Conservation (phyloP, 805 yeast species). For the Starmerella davenportii region DNA sequence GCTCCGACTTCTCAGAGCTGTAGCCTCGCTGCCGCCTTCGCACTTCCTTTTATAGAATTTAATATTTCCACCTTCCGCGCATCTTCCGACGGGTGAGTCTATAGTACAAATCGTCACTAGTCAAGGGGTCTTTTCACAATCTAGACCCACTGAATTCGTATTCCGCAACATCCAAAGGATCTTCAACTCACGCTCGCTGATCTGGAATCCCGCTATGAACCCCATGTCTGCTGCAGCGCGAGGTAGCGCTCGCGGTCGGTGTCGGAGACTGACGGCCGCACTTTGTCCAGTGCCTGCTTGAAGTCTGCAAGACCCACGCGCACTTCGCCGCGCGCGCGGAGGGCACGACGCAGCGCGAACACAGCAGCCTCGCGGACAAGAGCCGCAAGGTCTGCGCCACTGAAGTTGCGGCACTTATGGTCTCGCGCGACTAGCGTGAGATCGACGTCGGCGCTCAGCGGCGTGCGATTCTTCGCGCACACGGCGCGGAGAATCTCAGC, state of each 20-base stretch:
- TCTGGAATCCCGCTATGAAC: slow-evolving; percentile 9
- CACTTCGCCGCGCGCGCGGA: slow-evolving; percentile 22
- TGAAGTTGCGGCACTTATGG: slow-evolving; percentile 68
- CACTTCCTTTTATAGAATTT: too few species aligned
- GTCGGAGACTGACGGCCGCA: slow-evolving; percentile 83
- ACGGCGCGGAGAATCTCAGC: slow-evolving; percentile 66
- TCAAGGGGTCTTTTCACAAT: too few species aligned
- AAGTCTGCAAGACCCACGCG: slow-evolving; percentile 53
- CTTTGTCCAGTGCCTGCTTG: slow-evolving; percentile 46
- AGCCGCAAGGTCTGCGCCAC: slow-evolving; percentile 92
- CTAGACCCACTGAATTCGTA: too few species aligned
- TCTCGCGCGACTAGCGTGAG: slow-evolving; percentile 47
- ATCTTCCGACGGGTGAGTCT: too few species aligned
- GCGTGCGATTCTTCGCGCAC: slow-evolving; percentile 42
- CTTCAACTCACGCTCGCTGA: too few species aligned
- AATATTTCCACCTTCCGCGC: too few species aligned
- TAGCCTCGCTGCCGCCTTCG: too few species aligned
- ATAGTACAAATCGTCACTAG: too few species aligned
- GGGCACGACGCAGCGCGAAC: slow-evolving; percentile 43
- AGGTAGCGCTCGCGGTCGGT: slow-evolving; percentile 65
- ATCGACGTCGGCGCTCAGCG: slow-evolving; percentile 46
- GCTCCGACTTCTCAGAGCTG: too few species aligned
- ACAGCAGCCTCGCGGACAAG: slow-evolving; percentile 90
- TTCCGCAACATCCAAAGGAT: too few species aligned
- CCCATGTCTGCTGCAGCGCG: slow-evolving; percentile 51